Evolutionary conservation across 148 eudicot genomes (phyloP).

Genomic region (Nyssa sinensis): DNA sequence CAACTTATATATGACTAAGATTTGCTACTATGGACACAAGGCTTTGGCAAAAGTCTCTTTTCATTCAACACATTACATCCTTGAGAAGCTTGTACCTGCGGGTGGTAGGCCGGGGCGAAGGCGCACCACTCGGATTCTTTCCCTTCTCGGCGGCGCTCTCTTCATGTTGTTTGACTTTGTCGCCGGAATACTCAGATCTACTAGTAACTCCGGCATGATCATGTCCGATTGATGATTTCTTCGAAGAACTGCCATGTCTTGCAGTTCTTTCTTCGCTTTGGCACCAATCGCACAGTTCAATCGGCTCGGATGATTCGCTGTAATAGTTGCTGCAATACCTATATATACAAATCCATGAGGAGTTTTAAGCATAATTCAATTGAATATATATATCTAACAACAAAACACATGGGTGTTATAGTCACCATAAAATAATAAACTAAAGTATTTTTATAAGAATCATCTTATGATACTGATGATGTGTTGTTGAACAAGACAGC

Average conservation of each 20-base stretch:
- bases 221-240: conserved; percentile 23
- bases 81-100: conserved; percentile 59
- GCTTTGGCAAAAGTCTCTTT: neutral
- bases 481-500: conserved; percentile 1
- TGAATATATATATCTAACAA: neutral
- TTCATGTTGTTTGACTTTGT: conserved; percentile 31
- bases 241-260: conserved; percentile 34
- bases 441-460: neutral
- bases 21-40: neutral
- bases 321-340: conserved; percentile 78
- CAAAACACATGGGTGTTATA: neutral
- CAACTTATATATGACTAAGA: neutral
- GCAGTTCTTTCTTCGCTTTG: conserved; percentile 42
- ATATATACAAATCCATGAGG: neutral
- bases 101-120: conserved; percentile 43
- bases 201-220: neutral
- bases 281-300: conserved; percentile 60
- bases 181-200: conserved; percentile 24
- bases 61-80: conserved; percentile 41
- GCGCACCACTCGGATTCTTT: conserved; percentile 22
- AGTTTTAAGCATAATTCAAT: neutral
- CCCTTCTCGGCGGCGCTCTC: conserved; percentile 33
- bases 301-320: conserved; percentile 37
- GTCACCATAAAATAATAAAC: neutral
- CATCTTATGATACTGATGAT: neutral